Evolutionary conservation across 495 filamentous ascomycete genomes (phyloP), one percentile per base, ranked within the genome.

Genomic region (Penicillium mononematosum): DNA sequence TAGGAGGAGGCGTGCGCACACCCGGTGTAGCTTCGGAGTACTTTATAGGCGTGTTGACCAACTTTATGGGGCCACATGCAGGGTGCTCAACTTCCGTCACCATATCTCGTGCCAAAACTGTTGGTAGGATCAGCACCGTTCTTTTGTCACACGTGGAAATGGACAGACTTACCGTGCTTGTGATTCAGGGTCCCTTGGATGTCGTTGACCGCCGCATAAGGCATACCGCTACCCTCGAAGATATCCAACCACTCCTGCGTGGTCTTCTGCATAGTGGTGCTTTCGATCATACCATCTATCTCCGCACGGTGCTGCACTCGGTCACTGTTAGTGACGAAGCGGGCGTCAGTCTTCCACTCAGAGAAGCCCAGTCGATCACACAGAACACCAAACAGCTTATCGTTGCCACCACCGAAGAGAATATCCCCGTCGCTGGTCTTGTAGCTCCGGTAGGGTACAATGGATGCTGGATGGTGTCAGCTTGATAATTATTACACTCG

Each of bases 11-110:
- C 6, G 76, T 88, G 5, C 93, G 76, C 14, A 96, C 83, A n/a
- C 85, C 78, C 1, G 93, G 90, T 53, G 79, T 83, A 10, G 88
- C 86, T 50, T 91, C 83, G 10, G 91, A 96, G 72, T 90, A 98
- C 70, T 98, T 98, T 58, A 98, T 85, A 0, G 94, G 94, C n/a
- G 93, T 92, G 64, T 94, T 96, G 24, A 98, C 84, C 53, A 98
- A 66, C 72, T 92, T 92, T 58, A 98, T 89, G 3, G 85, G 83
- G 1, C 94, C 94, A 66, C 92, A 96, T 3, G 76, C 72, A 4
- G 82, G 84, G 67, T 98, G 94, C 1, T 96, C 84, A 22, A 97
- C 77, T 62, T 94, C 89, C 5, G 85, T 81, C 5, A 98, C 86
- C 94, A 98, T 98, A 42, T 85, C 79, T 53, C 94, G 79, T 25